Evolutionary conservation across 2,329 filamentous ascomycete species (phyloP).

Genomic region (Aspergillus thermomutatus): DNA sequence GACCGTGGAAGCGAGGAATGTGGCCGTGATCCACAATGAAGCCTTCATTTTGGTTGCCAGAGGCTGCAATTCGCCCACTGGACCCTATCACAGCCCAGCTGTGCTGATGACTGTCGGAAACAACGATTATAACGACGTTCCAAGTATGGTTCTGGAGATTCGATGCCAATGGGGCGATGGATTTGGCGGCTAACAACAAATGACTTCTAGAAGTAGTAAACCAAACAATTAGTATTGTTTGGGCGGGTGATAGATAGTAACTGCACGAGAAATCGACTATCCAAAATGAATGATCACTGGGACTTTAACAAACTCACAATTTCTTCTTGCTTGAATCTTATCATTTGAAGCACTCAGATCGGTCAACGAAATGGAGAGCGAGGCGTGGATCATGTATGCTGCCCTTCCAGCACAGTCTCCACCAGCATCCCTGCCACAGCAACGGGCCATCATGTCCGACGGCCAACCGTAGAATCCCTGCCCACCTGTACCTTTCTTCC

Average conservation of each 20-base stretch:
- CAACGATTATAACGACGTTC: background rate
- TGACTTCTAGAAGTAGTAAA: slow-evolving; percentile 30
- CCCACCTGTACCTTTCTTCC: background rate
- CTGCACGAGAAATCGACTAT: background rate
- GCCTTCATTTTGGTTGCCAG: slow-evolving; percentile 30
- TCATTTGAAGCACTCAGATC: slow-evolving; percentile 1
- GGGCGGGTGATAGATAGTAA: background rate
- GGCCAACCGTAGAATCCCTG: background rate
- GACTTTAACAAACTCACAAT: background rate
- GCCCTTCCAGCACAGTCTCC: slow-evolving; percentile 24
- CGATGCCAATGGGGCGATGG: slow-evolving; percentile 2
- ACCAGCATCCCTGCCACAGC: slow-evolving; percentile 33
- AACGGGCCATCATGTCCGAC: slow-evolving; percentile 16
- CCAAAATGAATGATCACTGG: background rate
- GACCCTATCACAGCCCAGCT: background rate
- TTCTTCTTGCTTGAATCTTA: background rate
- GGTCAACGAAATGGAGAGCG: background rate
- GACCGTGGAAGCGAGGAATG: slow-evolving; percentile 29
- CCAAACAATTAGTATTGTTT: background rate
- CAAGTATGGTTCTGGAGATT: slow-evolving; percentile 3
- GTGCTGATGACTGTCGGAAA: background rate
- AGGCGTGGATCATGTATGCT: slow-evolving; percentile 9
- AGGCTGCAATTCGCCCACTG: slow-evolving; percentile 12
- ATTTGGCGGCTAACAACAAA: slow-evolving; percentile 27
- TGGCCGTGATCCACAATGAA: slow-evolving; percentile 28